Base-by-base conservation (phyloP, 305 asterid genomes). In the Fraxinus greggii region DNA sequence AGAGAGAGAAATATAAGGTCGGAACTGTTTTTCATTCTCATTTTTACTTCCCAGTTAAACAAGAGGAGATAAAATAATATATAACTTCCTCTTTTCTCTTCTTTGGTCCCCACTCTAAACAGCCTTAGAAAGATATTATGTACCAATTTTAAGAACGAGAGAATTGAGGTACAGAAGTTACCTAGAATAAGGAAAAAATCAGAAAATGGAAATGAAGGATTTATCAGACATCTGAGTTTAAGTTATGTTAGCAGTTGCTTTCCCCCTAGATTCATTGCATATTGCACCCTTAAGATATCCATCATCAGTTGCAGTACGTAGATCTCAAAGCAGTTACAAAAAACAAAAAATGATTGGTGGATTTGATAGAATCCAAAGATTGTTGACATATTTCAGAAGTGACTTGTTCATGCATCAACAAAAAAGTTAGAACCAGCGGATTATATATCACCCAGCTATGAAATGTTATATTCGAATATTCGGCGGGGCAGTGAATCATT, bases 301-400 rank as follows among this genome's bases (percentile, higher is more conserved):
- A 84, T 75, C 82, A 82, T 79, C 63, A 45, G 73, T 75, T 45
- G 65, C 78, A 42, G 72, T 76, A 72, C 42, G 19, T 54, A 36
- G 75, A 67, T 69, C 29, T 40, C 26, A 36, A 31, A 48, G 78
- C 40, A 79, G 80, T 38, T 42, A 31, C 72, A 40, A 83, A 29
- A 45, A 73, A 72, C 42, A 56, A 51, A 0, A 23, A 51, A 45
- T 45, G 13, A 63, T 9, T 24, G 13, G 31, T 7, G 72, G 28
- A 63, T 24, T 63, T 63, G 72, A 63, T 63, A 23, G 32, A 63
- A 9, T 63, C 72, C 72, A 24, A 56, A 42, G 12, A 65, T 26
- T 65, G 19, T 26, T 26, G 81, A 80, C 56, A 80, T 33, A 61
- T 63, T 73, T 13, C 67, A 26, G 76, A 80, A 78, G 80, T 31